phyloP scores from a whole-genome alignment of 1,284 basidiomycete species.

The Entoloma clypeatum region DNA sequence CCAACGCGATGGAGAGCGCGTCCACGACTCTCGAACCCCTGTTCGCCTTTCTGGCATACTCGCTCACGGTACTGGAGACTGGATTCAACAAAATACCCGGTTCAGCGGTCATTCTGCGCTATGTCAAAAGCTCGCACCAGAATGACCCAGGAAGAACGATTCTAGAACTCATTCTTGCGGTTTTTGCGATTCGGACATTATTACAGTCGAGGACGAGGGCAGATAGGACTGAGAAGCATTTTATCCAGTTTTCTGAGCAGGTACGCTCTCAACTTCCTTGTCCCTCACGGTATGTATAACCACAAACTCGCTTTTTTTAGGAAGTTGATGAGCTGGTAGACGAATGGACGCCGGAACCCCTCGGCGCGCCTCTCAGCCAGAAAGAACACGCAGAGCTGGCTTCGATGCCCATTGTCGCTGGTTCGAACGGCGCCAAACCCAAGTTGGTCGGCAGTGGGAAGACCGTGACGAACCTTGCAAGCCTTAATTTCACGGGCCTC shows the following conservation, averaged over 20 bases:
- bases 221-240: slow-evolving; percentile 83
- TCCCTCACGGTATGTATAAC: slow-evolving; percentile 2
- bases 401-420: slow-evolving; percentile 76
- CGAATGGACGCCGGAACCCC: slow-evolving; percentile 91
- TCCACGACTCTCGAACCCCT: slow-evolving; percentile 52
- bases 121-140: slow-evolving; percentile 86
- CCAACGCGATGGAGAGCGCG: slow-evolving; percentile 25
- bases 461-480: slow-evolving; percentile 83
- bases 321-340: slow-evolving; percentile 97
- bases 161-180: slow-evolving; percentile 85
- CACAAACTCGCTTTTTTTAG: slow-evolving; percentile 38
- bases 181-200: slow-evolving; percentile 88
- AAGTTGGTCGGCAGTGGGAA: slow-evolving; percentile 75
- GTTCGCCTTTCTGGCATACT: slow-evolving; percentile 55
- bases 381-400: slow-evolving; percentile 69
- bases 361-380: slow-evolving; percentile 61
- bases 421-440: slow-evolving; percentile 81
- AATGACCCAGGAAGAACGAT: slow-evolving; percentile 91
- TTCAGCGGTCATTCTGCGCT: slow-evolving; percentile 85
- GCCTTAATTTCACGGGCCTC: slow-evolving; percentile 91
- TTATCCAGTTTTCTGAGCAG: slow-evolving; percentile 89
- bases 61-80: slow-evolving; percentile 51
- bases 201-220: slow-evolving; percentile 87
- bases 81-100: slow-evolving; percentile 80
- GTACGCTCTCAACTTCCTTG: slow-evolving; percentile 41